phyloP scores from a whole-genome alignment of 768 basidiomycete genomes.

The Neoboletus subvelutipes region DNA sequence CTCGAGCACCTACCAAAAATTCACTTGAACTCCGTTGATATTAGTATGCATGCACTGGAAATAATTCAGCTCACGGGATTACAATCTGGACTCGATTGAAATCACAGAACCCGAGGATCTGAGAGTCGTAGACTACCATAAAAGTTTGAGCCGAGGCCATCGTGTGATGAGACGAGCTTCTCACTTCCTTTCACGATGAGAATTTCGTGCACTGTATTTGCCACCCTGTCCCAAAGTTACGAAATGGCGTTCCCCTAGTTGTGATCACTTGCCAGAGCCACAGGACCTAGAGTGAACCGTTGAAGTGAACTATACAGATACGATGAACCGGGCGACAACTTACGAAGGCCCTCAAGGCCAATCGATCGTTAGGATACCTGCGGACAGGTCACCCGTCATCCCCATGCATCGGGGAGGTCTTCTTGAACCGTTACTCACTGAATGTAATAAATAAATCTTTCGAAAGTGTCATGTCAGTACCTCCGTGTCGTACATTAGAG shows the following conservation, averaged over 20 bases:
- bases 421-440: neutral
- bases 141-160: neutral
- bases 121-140: neutral
- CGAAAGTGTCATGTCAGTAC: neutral
- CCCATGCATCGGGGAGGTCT: neutral
- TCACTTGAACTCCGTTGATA: neutral
- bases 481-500: neutral
- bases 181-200: neutral
- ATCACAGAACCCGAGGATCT: neutral
- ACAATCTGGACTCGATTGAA: neutral
- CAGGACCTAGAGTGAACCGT: neutral
- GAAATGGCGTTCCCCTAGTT: neutral
- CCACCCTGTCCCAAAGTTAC: neutral
- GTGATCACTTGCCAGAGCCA: neutral
- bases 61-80: neutral
- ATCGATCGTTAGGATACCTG: too few species aligned
- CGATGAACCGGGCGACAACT: neutral
- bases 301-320: neutral
- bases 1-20: slow-evolving; percentile 2
- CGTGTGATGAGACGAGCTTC: neutral
- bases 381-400: too few species aligned
- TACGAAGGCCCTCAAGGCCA: too few species aligned
- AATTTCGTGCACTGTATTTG: neutral
- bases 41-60: neutral
- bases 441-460: slow-evolving; percentile 1